Percentiles rank a stretch among this genome's conserved stretches.
Conservation (phyloP, 2,329 filamentous ascomycete genomes). For the Fusarium avenaceum region DNA sequence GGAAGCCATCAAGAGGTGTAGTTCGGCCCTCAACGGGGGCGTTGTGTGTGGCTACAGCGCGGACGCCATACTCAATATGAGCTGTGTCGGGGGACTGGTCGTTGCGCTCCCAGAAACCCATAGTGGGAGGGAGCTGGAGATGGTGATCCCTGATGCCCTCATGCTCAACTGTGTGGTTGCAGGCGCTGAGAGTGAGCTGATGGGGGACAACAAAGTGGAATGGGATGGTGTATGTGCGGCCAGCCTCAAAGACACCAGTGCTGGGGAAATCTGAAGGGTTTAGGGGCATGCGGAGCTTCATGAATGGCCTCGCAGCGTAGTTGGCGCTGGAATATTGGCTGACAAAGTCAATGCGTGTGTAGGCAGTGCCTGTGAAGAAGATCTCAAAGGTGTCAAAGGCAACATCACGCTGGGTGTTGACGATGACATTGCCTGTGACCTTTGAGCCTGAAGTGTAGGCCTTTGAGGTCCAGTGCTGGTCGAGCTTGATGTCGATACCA, state of each 20-base stretch:
- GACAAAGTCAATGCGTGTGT: conserved; percentile 66
- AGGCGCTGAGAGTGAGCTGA: conserved; percentile 69
- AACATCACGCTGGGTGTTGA: conserved; percentile 61
- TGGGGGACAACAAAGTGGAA: conserved; percentile 72
- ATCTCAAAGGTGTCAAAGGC: conserved; percentile 67
- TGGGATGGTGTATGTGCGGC: conserved; percentile 64
- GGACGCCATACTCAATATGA: conserved; percentile 66
- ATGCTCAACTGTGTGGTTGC: conserved; percentile 63
- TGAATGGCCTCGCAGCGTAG: conserved; percentile 65
- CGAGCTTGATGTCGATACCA: conserved; percentile 63
- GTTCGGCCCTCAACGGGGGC: conserved; percentile 40
- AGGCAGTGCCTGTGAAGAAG: conserved; percentile 64
- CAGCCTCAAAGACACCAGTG: conserved; percentile 63
- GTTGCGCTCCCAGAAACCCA: conserved; percentile 66
- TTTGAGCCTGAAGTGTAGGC: conserved; percentile 69
- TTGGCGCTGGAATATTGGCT: conserved; percentile 63
- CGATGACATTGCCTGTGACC: conserved; percentile 63
- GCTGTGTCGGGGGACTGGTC: conserved; percentile 69
- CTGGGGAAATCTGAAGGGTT: conserved; percentile 61
- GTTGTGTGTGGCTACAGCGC: conserved; percentile 58
- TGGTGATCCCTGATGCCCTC: conserved; percentile 65
- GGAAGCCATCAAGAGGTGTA: conserved; percentile 58
- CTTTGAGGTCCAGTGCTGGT: conserved; percentile 67
- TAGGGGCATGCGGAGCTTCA: conserved; percentile 69
- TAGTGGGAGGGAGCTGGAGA: conserved; percentile 65